phyloP scores from a whole-genome alignment of 768 basidiomycete genomes.

The Mycena kentingensis region DNA sequence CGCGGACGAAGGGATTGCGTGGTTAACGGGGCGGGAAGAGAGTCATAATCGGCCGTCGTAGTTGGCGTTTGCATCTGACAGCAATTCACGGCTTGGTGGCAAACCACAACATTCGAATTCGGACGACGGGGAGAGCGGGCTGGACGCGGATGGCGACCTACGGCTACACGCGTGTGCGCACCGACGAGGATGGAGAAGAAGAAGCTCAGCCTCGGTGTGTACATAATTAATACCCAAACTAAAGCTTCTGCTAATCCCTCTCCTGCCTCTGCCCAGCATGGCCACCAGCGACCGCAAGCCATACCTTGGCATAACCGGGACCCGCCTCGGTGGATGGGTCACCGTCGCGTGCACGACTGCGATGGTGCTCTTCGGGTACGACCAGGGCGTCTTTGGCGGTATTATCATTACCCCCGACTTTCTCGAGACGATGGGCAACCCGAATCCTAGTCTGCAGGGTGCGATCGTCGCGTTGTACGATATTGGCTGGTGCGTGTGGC shows the following conservation, averaged over 20 bases:
- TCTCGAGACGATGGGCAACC: slow-evolving; percentile 49
- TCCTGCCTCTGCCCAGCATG: slow-evolving; percentile 4
- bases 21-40: slow-evolving; percentile 2
- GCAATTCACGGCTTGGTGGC: too few relatives aligned
- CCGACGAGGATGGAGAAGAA: slow-evolving; percentile 10
- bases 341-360: slow-evolving; percentile 53
- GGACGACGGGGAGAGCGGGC: too few relatives aligned
- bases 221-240: too few relatives aligned
- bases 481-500: slow-evolving; percentile 43
- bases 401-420: slow-evolving; percentile 52
- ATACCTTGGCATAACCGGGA: slow-evolving; percentile 48
- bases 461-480: slow-evolving; percentile 55
- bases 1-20: slow-evolving; percentile 4
- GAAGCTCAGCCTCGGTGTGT: slow-evolving; percentile 3
- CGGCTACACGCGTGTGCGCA: slow-evolving; percentile 19
- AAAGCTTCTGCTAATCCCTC: too few relatives aligned
- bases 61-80: too few relatives aligned
- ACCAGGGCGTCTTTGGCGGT: slow-evolving; percentile 56
- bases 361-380: slow-evolving; percentile 55
- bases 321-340: slow-evolving; percentile 47
- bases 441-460: slow-evolving; percentile 45
- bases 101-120: too few relatives aligned
- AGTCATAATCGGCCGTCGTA: background rate
- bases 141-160: slow-evolving; percentile 22
- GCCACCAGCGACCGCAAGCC: slow-evolving; percentile 25